These are phyloP conservation scores for Kluyveromyces aestuarii DNA, from an alignment of 805 yeast genomes.

Conservation along the genomic window DNA sequence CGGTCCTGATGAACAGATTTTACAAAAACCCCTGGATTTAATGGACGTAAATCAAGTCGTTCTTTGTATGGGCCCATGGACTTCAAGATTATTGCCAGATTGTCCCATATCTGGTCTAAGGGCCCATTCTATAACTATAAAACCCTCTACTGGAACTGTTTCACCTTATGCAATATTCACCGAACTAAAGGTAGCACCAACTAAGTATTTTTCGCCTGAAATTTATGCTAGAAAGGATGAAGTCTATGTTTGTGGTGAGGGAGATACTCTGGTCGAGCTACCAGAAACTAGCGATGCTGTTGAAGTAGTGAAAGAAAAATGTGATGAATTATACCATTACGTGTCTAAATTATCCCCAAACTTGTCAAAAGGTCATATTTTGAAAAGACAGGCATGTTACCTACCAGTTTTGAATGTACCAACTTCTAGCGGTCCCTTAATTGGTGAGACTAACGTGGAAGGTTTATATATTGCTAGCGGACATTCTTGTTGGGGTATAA, in stretches of 20 bases:
- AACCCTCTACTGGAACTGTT: conserved; percentile 70
- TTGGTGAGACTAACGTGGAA: conserved; percentile 86
- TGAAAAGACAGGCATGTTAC: conserved; percentile 88
- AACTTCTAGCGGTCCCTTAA: conserved; percentile 83
- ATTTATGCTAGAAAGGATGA: conserved; percentile 93
- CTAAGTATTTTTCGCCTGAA: conserved; percentile 79
- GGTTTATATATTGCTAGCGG: conserved; percentile 79
- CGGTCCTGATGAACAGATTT: conserved; percentile 24
- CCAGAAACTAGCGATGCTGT: conserved; percentile 95
- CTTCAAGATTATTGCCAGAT: conserved; percentile 78
- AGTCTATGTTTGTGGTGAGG: conserved; percentile 95
- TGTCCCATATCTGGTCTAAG: conserved; percentile 92
- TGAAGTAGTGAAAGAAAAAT: conserved; percentile 74
- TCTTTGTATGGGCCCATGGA: conserved; percentile 94
- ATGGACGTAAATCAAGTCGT: conserved; percentile 64
- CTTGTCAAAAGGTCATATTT: conserved; percentile 62
- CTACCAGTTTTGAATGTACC: conserved; percentile 92
- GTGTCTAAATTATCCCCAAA: conserved; percentile 70
- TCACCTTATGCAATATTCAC: conserved; percentile 92
- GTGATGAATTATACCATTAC: conserved; percentile 76
- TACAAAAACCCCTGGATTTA: conserved; percentile 36
- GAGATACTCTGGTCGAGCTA: conserved; percentile 79
- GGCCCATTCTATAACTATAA: conserved; percentile 89
- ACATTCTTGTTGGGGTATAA: conserved; percentile 98
- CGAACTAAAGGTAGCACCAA: conserved; percentile 65